phyloP scores from a whole-genome alignment of 179 eudicot species.

The Sideroxylon spinosum region DNA sequence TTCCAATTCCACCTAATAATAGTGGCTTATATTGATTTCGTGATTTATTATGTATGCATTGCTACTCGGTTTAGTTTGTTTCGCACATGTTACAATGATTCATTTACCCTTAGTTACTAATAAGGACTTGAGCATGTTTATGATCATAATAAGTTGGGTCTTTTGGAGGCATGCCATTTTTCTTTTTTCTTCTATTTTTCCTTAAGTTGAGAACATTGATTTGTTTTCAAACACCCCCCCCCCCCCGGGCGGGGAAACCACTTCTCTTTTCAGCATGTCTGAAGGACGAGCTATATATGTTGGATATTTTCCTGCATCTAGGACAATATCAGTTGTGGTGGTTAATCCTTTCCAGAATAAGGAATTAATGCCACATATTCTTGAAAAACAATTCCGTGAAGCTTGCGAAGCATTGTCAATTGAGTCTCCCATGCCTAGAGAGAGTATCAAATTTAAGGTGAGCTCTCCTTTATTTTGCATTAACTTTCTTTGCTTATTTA shows the following conservation, averaged over 20 bases:
- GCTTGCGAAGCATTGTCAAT: slow-evolving; percentile 71
- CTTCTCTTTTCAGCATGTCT: slow-evolving; percentile 52
- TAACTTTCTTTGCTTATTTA: slow-evolving; percentile 6
- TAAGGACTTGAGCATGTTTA: background rate
- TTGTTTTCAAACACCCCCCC: too few species aligned
- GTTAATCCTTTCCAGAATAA: slow-evolving; percentile 81
- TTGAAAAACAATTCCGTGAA: slow-evolving; percentile 80
- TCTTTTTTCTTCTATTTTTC: background rate
- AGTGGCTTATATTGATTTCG: background rate
- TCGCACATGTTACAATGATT: background rate
- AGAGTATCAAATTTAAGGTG: slow-evolving; percentile 63
- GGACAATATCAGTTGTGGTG: slow-evolving; percentile 60
- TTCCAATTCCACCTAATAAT: background rate
- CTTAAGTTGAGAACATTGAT: background rate
- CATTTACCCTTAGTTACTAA: background rate
- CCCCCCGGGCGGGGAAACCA: too few species aligned
- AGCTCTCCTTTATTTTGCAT: slow-evolving; percentile 4
- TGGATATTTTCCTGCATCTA: slow-evolving; percentile 77
- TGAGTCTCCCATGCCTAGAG: slow-evolving; percentile 49
- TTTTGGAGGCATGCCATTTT: background rate
- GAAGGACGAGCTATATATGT: slow-evolving; percentile 83
- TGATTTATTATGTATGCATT: background rate
- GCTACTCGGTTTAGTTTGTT: background rate
- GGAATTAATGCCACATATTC: slow-evolving; percentile 60
- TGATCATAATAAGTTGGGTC: background rate